Percentiles rank a stretch among this genome's conserved stretches.
phyloP scores from a whole-genome alignment of 2,329 filamentous ascomycete species.

The Talaromyces funiculosus region DNA sequence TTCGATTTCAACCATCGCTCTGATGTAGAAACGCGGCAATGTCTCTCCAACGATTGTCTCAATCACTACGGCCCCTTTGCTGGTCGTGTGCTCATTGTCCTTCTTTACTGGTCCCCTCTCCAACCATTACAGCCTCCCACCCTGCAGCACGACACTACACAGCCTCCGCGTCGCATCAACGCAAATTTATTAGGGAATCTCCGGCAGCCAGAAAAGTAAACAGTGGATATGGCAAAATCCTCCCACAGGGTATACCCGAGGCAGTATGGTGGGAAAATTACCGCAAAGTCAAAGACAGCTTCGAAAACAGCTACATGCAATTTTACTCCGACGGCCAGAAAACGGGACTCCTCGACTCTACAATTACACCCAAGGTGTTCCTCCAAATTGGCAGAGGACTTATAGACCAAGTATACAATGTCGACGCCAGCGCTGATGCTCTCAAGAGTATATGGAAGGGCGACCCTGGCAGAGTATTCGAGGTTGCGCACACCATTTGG shows the following conservation, averaged over 20 bases:
- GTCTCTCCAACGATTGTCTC: constrained; percentile 1
- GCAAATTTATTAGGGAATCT: not conserved
- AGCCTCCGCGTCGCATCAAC: not conserved
- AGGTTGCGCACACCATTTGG: not conserved
- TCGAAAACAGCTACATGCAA: not conserved
- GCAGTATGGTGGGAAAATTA: not conserved
- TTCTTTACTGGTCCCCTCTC: not conserved
- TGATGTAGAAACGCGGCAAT: not conserved
- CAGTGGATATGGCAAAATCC: not conserved
- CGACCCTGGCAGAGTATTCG: not conserved
- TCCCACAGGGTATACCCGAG: not conserved
- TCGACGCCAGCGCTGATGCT: not conserved
- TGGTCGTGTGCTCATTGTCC: not conserved
- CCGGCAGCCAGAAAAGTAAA: not conserved
- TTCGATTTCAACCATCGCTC: not conserved
- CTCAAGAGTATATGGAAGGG: constrained; percentile 5
- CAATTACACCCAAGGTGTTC: not conserved
- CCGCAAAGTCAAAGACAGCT: not conserved
- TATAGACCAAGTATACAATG: not conserved
- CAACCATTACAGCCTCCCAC: not conserved
- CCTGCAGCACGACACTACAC: not conserved
- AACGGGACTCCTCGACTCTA: not conserved
- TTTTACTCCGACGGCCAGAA: not conserved
- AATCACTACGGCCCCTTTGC: not conserved
- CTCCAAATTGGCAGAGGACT: constrained; percentile 2